phyloP scores from a whole-genome alignment of 2,329 filamentous ascomycete genomes.

The Colletotrichum gloeosporioides region DNA sequence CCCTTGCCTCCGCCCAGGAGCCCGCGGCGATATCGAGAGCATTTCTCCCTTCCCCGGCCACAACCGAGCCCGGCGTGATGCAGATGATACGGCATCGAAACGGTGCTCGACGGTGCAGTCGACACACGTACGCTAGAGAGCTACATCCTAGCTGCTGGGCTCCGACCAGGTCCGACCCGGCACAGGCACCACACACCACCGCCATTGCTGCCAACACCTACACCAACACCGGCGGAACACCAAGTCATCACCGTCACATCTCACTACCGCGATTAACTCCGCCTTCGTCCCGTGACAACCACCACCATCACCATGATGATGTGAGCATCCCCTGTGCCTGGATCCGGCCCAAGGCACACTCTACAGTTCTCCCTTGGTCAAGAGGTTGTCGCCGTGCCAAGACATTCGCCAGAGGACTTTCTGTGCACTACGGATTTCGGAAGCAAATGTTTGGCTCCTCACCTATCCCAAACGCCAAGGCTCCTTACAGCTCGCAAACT shows the following conservation, averaged over 20 bases:
- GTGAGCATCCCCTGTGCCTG: constrained; percentile 5
- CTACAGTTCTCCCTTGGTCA: neutral
- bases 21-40: neutral
- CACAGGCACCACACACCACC: neutral
- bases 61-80: neutral
- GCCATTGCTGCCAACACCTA: neutral
- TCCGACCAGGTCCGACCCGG: neutral
- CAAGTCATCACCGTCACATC: constrained; percentile 5
- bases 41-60: neutral
- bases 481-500: neutral
- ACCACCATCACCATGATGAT: neutral
- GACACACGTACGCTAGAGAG: neutral
- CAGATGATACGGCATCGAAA: neutral
- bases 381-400: neutral
- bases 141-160: neutral
- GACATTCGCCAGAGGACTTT: neutral
- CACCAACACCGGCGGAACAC: neutral
- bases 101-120: neutral
- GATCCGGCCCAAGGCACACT: neutral
- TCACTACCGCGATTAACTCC: neutral
- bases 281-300: constrained; percentile 1
- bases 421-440: neutral
- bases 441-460: neutral
- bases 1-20: neutral
- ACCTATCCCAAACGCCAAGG: neutral